Conservation (phyloP, 306 rosid species). For the Pueraria montana region DNA sequence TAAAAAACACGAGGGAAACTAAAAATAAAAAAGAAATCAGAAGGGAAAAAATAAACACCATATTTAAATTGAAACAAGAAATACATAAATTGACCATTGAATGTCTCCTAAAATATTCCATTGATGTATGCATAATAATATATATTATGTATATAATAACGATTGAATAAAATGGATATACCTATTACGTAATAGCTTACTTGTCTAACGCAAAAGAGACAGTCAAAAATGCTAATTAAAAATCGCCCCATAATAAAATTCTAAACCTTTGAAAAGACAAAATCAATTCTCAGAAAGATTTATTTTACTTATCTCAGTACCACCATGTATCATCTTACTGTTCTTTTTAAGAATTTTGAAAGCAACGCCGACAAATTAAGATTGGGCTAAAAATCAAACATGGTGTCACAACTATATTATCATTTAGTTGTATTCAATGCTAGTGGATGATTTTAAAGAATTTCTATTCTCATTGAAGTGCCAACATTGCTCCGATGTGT, state of each 20-base stretch:
- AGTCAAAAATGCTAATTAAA: neutral
- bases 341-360: neutral
- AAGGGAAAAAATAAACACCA: neutral
- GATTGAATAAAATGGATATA: neutral
- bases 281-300: neutral
- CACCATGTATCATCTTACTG: neutral
- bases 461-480: no score
- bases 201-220: neutral
- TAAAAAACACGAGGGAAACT: neutral
- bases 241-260: neutral
- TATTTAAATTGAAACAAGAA: neutral
- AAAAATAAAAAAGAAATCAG: neutral
- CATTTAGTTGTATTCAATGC: no score
- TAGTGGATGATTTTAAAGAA: no score
- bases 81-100: neutral
- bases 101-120: conserved; percentile 1
- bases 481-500: no score
- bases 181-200: conserved; percentile 11
- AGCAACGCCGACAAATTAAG: neutral
- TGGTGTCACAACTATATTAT: no score
- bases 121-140: neutral
- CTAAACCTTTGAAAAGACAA: neutral
- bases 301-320: no score
- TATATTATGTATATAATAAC: neutral
- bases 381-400: no score